A percentile compares a stretch with the other conserved stretches of the same genome.
Evolutionary conservation across 2,329 filamentous ascomycete species (phyloP).

Genomic region (Alternaria triticimaculans): DNA sequence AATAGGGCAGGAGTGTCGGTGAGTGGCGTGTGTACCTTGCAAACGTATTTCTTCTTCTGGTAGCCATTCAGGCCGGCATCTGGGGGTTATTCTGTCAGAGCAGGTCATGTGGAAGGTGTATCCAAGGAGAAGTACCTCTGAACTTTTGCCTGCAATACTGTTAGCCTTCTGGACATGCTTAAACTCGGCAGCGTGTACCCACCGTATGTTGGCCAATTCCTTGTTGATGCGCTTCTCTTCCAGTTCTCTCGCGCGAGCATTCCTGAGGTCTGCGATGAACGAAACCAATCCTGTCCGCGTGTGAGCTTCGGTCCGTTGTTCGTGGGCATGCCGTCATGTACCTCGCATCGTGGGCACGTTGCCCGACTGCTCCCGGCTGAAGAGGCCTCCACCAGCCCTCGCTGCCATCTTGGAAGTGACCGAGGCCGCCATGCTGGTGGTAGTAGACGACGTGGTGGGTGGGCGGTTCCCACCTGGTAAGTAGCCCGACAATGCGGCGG

Average conservation of each 20-base stretch:
- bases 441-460: constrained; percentile 27
- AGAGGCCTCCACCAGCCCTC: constrained; percentile 47
- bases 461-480: constrained; percentile 42
- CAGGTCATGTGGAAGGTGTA: constrained; percentile 1
- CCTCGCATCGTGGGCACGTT: constrained; percentile 53
- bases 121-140: constrained; percentile 64
- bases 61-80: constrained; percentile 93
- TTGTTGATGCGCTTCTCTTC: constrained; percentile 99
- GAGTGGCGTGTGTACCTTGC: constrained; percentile 68
- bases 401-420: constrained; percentile 47
- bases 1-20: neutral
- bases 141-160: constrained; percentile 77
- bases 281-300: constrained; percentile 76
- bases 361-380: constrained; percentile 51
- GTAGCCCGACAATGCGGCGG: constrained; percentile 38
- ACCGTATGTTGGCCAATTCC: constrained; percentile 95
- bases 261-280: constrained; percentile 96
- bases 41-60: constrained; percentile 99
- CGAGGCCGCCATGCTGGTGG: constrained; percentile 31
- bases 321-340: constrained; percentile 14
- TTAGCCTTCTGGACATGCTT: constrained; percentile 29
- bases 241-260: constrained; percentile 90
- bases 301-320: constrained; percentile 18
- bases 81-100: constrained; percentile 38
- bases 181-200: constrained; percentile 39